Evolutionary conservation across 257 asterid species (phyloP).

Genomic region (Solanum pinnatisectum): DNA sequence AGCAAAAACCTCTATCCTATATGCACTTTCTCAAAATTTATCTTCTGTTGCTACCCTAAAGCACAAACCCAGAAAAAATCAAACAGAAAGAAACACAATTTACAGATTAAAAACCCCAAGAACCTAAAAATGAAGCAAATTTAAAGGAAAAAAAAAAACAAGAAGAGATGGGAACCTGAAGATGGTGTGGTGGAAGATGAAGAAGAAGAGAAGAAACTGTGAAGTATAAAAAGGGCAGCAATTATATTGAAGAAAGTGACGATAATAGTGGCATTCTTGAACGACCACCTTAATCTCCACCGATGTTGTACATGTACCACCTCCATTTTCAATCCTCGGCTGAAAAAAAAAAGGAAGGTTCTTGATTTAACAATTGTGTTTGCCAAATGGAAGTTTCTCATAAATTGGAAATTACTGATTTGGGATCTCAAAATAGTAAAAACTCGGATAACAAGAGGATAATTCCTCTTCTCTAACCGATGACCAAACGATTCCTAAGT

Average conservation of each 20-base stretch:
- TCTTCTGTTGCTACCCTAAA: not conserved
- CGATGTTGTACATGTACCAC: conserved; percentile 30
- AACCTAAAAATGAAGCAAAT: not conserved
- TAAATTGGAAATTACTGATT: not conserved
- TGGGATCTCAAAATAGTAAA: too few relatives aligned
- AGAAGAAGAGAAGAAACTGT: conserved; percentile 34
- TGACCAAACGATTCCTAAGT: too few relatives aligned
- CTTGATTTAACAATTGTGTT: not conserved
- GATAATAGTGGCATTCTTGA: conserved; percentile 70
- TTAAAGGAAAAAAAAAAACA: not conserved
- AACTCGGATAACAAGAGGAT: too few relatives aligned
- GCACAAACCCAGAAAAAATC: not conserved
- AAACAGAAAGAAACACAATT: not conserved
- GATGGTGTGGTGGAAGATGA: conserved; percentile 35
- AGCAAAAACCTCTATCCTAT: not conserved
- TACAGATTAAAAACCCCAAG: not conserved
- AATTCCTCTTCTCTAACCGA: too few relatives aligned
- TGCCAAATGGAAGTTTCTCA: not conserved
- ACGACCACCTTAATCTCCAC: conserved; percentile 63
- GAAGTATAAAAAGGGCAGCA: conserved; percentile 57
- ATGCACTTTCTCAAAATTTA: not conserved
- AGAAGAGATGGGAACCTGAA: conserved; percentile 30
- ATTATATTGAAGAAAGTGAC: conserved; percentile 61
- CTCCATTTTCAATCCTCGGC: not conserved
- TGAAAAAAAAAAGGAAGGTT: not conserved